Base-by-base conservation (phyloP, 306 rosid species). In the Luffa aegyptiaca region DNA sequence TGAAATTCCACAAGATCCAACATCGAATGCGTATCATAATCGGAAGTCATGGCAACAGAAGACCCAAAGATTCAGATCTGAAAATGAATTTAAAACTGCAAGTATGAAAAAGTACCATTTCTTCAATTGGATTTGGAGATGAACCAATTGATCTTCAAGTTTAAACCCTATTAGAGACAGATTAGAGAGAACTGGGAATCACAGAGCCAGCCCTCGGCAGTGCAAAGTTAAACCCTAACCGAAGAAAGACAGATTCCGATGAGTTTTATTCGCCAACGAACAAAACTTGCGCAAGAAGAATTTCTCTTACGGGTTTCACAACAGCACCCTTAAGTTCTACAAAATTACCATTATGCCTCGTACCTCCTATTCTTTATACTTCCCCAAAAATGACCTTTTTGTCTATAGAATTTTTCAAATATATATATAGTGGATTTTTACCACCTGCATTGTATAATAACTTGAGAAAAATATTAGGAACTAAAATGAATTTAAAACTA, bases 1-100 rank as follows among this genome's bases (percentile, higher is more conserved):
- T 94, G 62, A 73, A 81, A 75, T 52, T 75, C 63, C 45, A 75
- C 6, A 75, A 75, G 79, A 51, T 52, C 79, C 14, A 75, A 53
- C 79, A 75, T 52, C 18, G 63, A 75, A 52, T 52, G 44, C 48
- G 46, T 52, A 75, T 75, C 44, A 52, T 7, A 33, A 75, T 31
- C 77, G 21, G 17, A 73, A 75, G 48, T 17, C 35, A 48, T 3
- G 77, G 26, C 21, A 48, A 73, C 3, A 75, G 48, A 52, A 75
- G 26, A 75, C 7, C 4, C 63, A 75, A 75, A 52, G 63, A 75
- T 53, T 52, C 44, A 75, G 79, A 75, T 75, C 79, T 52, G 78
- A 75, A 49, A 75, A 52, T 75, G 63, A 75, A 75, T 14, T 35
- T 4, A 52, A 10, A 17, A 16, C 3, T 10, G 3, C 33, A 35